Base-by-base conservation (phyloP, 192 early-diverging fungal genomes). In the Glomus cerebriforme region DNA sequence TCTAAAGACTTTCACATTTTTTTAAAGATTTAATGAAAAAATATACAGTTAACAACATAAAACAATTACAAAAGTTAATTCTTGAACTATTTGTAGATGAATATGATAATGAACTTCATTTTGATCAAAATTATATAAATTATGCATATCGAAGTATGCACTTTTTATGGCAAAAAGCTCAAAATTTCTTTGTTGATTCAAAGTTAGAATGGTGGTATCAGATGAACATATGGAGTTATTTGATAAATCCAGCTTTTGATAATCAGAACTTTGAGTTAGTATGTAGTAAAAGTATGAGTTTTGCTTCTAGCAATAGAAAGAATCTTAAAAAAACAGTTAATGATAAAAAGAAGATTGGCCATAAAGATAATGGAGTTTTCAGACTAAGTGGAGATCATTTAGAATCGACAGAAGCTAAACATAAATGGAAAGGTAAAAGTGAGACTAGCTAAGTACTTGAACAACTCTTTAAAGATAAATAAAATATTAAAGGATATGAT, bases 401-500 rank as follows among this genome's bases (percentile, higher is more conserved):
- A 47, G 75, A 64, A 64, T 62, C 75, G 9, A 43, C 45, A 29
- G 74, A 76, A 45, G 37, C 58, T 0, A 34, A 60, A 1, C 7
- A 35, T 2, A 43, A 64, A 64, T 72, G 45, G 43, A 45, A 72
- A 54, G 70, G 29, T 1, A 27, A 54, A 0, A 72, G 12, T 24
- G 72, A 15, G 2, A 74, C n/a, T n/a, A n/a, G n/a, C 72, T 24
- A 74, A 74, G 7, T 59, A 60, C 22, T 17, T 74, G 54, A 60
- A 7, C 9, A 54, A 74, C 35, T 47, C 67, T 2, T 45, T 70
- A 45, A 70, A 69, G 27, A 2, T 70, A 9, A 27, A n/a, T 17
- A 70, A 74, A 59, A 59, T 74, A 31, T 34, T 74, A 22, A 74
- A 74, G 19, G 72, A 74, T 34, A 74, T 74, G 72, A 4, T n/a